Evolutionary conservation across 2,329 filamentous ascomycete species (phyloP), one percentile per base, ranked within the genome.

Genomic region (Fusarium coffeatum): DNA sequence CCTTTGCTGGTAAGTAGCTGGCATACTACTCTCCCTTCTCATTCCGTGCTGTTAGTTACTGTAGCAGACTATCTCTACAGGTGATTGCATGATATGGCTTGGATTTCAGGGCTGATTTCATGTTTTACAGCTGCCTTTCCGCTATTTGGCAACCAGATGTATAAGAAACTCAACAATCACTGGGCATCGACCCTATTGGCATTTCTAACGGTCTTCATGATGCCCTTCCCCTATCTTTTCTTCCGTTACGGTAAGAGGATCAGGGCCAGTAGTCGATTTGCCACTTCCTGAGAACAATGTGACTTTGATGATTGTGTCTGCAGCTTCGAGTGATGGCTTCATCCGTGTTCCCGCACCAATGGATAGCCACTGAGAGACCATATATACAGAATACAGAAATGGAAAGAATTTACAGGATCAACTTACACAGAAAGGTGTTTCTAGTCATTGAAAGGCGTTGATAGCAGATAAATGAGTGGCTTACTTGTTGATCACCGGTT

Each of bases 81-180:
- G 13, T 15, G 16, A 42, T 16, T 37, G 10, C 8, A 16, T 40
- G 18, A 20, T 27, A 27, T 30, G 45, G 37, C 28, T 49, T 46
- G 41, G 55, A 32, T 40, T 48, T 20, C 30, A 55, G 42, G 60
- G 34, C 32, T 22, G 25, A 55, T 15, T 4, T 32, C 34, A 48
- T 16, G n/a, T 57, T 30, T 47, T 34, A 23, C 67, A 88, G 93
- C 93, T 55, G 87, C 89, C 6, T 94, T 94, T 72, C 92, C 92
- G 16, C 82, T 94, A 4, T 94, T 94, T 77, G 91, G 91, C 18
- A 86, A 88, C 28, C 90, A 90, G 70, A 88, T 94, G 89, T 95
- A 93, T 76, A 77, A 86, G 11, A 84, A 81, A 27, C 83, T 94
- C 25, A 92, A 92, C 18, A 87, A 90, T 62, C 88, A 90, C 66